Base-by-base conservation (phyloP, 441 rosid species). In the Gossypium davidsonii region DNA sequence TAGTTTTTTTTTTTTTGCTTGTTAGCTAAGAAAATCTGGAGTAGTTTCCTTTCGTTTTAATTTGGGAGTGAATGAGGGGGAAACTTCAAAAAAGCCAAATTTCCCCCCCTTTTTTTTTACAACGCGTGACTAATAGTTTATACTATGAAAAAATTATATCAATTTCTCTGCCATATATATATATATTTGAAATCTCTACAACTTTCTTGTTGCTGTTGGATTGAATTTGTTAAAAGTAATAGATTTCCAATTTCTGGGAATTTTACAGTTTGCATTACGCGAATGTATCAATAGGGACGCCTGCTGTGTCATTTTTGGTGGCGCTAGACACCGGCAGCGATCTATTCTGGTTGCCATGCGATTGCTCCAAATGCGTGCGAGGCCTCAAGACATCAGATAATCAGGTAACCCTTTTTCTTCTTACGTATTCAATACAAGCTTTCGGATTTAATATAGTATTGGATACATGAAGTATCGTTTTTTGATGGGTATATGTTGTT, bases 261-360 rank as follows among this genome's bases (percentile, higher is more conserved):
- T 75, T 55, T 18, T 79, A 74, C 93, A 94, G 98, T 76, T 82
- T 94, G 65, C 88, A 94, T 84, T 92, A 90, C 70, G 94, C 92
- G 11, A 86, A 92, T 78, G 88, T 94, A 63, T 81, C 94, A 1
- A 79, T 92, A 34, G 98, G 98, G 74, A 88, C 83, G 23, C 98
- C 98, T 10, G 77, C 85, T 78, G 78, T 83, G 52, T 89, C 87
- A 44, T 94, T 83, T 82, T 60, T 92, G 64, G 98, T 92, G 79
- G 98, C 98, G 14, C 82, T 94, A 39, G 98, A 94, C 79, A 94
- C 97, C 1, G 98, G 98, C 69, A 92, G 97, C 69, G 82, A 90
- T 77, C 83, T 92, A 74, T 92, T 94, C 73, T 94, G 98, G 97
- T 79, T 94, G 73, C 97, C 98, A 14, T 94, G 97, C 20, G 91